Conservation (phyloP, 2,329 filamentous ascomycete species). For the Xylariomycetidae sp. region DNA sequence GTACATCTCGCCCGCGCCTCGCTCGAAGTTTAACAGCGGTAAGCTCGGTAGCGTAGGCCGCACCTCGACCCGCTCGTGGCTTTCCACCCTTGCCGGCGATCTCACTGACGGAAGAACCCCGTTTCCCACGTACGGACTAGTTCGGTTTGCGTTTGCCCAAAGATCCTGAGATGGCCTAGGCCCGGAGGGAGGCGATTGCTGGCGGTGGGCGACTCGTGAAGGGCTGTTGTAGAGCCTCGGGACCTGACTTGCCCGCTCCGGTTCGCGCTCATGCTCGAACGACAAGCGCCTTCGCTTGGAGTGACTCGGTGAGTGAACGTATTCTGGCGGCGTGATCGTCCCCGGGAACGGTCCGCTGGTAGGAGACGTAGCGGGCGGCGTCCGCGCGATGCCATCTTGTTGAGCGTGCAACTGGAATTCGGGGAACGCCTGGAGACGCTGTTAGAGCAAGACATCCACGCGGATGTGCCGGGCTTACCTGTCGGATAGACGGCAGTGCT, state of each 20-base stretch:
- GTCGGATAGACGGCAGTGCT: slow-evolving; percentile 46
- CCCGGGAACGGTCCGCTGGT: slow-evolving; percentile 21
- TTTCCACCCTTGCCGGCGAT: slow-evolving; percentile 26
- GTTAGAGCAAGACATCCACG: slow-evolving; percentile 12
- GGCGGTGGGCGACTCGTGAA: slow-evolving; percentile 18
- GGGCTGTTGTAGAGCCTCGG: slow-evolving; percentile 40
- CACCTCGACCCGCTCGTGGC: slow-evolving; percentile 29
- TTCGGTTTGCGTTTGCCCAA: slow-evolving; percentile 29
- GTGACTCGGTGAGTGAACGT: slow-evolving; percentile 42
- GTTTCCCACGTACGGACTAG: slow-evolving; percentile 30
- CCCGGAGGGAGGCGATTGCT: slow-evolving; percentile 30
- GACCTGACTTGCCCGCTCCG: slow-evolving; percentile 36
- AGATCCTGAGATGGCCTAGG: slow-evolving; percentile 24
- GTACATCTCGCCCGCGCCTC: slow-evolving; percentile 25
- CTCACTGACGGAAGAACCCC: slow-evolving; percentile 25
- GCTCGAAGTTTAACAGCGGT: slow-evolving; percentile 33
- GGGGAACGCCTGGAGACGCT: slow-evolving; percentile 34
- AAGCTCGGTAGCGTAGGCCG: slow-evolving; percentile 36
- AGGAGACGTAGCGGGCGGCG: slow-evolving; percentile 30
- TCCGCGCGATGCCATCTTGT: slow-evolving; percentile 26
- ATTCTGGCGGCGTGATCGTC: slow-evolving; percentile 37
- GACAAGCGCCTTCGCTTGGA: slow-evolving; percentile 43
- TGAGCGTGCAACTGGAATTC: slow-evolving; percentile 34
- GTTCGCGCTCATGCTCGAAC: slow-evolving; percentile 34
- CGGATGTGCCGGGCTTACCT: slow-evolving; percentile 32